Conservation (phyloP, 2,329 filamentous ascomycete species). For the Fusarium udum region DNA sequence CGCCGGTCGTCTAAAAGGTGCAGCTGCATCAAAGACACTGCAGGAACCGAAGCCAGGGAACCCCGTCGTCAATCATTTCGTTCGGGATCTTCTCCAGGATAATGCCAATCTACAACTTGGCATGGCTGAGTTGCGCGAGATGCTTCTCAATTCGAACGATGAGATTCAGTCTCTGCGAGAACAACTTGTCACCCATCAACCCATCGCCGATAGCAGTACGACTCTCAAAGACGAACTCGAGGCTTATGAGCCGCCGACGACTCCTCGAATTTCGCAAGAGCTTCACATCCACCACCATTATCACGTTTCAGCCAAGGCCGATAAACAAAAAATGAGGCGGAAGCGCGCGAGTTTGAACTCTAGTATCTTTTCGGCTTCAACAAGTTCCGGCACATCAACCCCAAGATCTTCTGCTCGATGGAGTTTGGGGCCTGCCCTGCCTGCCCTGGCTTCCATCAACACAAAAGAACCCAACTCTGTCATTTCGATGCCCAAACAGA, state of each 20-base stretch:
- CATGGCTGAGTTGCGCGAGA: conserved; percentile 88
- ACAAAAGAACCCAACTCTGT: conserved; percentile 62
- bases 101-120: conserved; percentile 94
- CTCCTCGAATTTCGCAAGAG: conserved; percentile 67
- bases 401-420: conserved; percentile 51
- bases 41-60: conserved; percentile 66
- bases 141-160: conserved; percentile 91
- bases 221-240: conserved; percentile 79
- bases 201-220: conserved; percentile 59
- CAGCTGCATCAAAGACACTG: conserved; percentile 75
- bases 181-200: conserved; percentile 82
- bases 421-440: conserved; percentile 53
- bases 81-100: conserved; percentile 93
- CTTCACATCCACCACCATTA: conserved; percentile 96
- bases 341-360: conserved; percentile 73
- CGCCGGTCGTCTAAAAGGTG: conserved; percentile 81
- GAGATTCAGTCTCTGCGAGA: conserved; percentile 90
- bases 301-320: conserved; percentile 73
- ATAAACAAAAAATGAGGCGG: conserved; percentile 73
- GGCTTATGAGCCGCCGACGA: conserved; percentile 50
- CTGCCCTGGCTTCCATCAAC: conserved; percentile 54
- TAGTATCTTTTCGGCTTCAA: conserved; percentile 68
- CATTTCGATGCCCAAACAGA: conserved; percentile 55
- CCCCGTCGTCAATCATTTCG: conserved; percentile 91
- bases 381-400: conserved; percentile 52